These are phyloP conservation scores for Saccharomycopsis selenospora DNA, from an alignment of 805 yeast genomes.

Conservation along the genomic window DNA sequence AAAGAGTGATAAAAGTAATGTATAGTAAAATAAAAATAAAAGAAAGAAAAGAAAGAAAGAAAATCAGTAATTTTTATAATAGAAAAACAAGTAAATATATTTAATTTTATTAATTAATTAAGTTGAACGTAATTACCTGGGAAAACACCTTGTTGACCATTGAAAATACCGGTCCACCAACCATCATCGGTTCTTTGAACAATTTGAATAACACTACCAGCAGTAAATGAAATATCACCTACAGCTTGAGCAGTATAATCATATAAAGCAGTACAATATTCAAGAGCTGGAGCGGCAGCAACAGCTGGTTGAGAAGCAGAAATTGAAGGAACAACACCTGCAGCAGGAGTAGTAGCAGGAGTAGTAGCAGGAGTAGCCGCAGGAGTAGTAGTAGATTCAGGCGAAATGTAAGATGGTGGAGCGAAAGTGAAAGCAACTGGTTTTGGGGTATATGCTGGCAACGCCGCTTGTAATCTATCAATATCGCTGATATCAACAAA, in stretches of 20 bases:
- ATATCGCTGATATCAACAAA: constrained; percentile 65
- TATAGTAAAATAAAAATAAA: no score
- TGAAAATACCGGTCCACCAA: constrained; percentile 94
- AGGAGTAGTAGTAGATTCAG: constrained; percentile 2
- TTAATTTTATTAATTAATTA: no score
- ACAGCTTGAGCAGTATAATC: constrained; percentile 90
- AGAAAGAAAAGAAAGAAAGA: no score
- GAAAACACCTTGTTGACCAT: constrained; percentile 85
- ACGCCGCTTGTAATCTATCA: constrained; percentile 42
- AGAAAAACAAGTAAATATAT: no score
- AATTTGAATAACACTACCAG: constrained; percentile 81
- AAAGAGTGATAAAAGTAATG: no score
- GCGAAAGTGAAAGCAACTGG: neutral
- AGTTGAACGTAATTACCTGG: constrained; percentile 95
- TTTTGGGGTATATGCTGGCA: constrained; percentile 33
- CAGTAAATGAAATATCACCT: constrained; percentile 82
- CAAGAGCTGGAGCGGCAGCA: constrained; percentile 34
- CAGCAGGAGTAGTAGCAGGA: neutral
- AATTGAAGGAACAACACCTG: neutral
- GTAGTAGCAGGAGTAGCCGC: neutral
- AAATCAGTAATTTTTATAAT: no score
- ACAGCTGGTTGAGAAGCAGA: constrained; percentile 26
- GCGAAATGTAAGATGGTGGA: neutral
- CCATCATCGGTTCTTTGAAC: constrained; percentile 83
- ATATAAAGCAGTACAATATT: constrained; percentile 81